Base-by-base conservation (phyloP, 1,284 basidiomycete genomes). In the Trametes versicolor region DNA sequence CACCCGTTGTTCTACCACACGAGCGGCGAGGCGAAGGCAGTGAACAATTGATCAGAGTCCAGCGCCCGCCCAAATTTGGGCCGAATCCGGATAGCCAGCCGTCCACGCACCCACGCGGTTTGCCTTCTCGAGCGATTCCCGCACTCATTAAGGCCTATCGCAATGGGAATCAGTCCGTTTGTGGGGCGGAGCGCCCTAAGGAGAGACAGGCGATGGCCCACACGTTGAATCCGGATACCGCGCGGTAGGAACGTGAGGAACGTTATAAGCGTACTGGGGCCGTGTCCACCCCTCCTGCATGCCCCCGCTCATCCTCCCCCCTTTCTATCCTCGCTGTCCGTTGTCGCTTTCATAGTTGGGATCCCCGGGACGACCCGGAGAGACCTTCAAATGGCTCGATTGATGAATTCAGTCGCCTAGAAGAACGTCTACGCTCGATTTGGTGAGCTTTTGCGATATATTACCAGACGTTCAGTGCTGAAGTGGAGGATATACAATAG, bases 191-290 rank as follows among this genome's bases (percentile, higher is more conserved):
- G 21, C 25, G 25, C 45, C 23, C 12, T 15, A 17, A 25, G 45
- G 4, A 21, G 21, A 21, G 45, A 1, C 10, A 13, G 10, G 45
- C 21, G 21, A 27, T 48, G 25, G 9, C 23, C 45, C 45, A 21
- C 45, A 43, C 41, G 41, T n/a, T 43, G 41, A 6, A 6, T 43
- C 41, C 41, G 41, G 41, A 43, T 43, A 43, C 41, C 41, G 19
- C 17, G 41, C 41, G 41, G 17, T 17, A 43, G 41, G 41, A 43
- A 7, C 41, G 15, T n/a, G 17, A n/a, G 41, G 15, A 39, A 13
- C 37, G 37, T 41, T 54, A 54, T 54, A 54, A 54, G 52, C 52
- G n/a, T 41, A 36, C 52, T 39, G 52, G 36, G 36, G 27, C 12
- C 36, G 17, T 54, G 34, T 7, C 36, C 37, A 25, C 41, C 36